Evolutionary conservation across 331 rosid species (phyloP), one percentile per base, ranked within the genome.

Genomic region (Malus hybrid): DNA sequence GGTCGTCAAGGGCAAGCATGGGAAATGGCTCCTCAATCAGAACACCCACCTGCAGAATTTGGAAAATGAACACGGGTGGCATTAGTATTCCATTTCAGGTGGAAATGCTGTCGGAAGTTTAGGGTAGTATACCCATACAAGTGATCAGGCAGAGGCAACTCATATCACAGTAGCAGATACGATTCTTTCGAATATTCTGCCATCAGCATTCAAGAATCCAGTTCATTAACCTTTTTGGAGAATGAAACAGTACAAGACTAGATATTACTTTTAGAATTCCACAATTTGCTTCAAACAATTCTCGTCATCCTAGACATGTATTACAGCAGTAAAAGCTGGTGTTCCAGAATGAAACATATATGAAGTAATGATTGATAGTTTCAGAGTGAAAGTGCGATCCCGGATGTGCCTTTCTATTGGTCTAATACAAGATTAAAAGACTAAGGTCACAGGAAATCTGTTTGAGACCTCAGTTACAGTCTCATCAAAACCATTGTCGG

Each of bases 1-100:
- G 86, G 3, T 85, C 97, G 63, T 90, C 95, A 14, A 93, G 93
- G 66, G 93, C 93, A 62, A 90, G 96, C 93, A 89, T 85, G 22
- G 98, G 85, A 84, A 93, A 93, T 65, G 98, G 98, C 80, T 93
- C 98, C 83, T 93, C 98, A 71, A 93, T 93, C 20, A 93, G 98
- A 80, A 90, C 98, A 75, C 98, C 98, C 59, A 93, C 98, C 98
- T 93, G 60, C 67, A 74, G 5, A 64, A 10, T 42, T 42, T 42
- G 14, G 14, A 3, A 42, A 42, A 42, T 42, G 48, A 10, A 10
- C 14, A 42, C 48, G 3, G 10, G 48, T 3, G 59, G 22, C 9
- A 54, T 18, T 7, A 54, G 1, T 6, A 54, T 54, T 19, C 3
- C 22, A 54, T 54, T 54, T 19, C 12, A 6, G 9, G 6, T 6